Evolutionary conservation across 208 protist genomes (phyloP), one percentile per base, ranked within the genome.

Genomic region (Acanthamoeba royreba): DNA sequence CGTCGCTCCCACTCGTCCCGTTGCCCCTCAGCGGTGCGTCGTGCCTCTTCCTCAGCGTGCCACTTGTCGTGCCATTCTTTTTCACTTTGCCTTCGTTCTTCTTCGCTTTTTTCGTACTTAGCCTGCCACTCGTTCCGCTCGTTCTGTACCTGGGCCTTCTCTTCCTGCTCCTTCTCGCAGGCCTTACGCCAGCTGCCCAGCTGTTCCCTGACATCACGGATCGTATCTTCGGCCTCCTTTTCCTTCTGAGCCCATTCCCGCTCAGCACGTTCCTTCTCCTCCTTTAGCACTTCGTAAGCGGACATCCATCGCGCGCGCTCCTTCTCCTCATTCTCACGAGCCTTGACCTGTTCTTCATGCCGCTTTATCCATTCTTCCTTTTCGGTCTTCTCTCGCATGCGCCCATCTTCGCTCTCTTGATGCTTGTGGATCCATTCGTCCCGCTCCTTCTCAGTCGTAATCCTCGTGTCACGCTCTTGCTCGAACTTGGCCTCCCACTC

Each of bases 161-260:
- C 66, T 22, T 77, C 66, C 38, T 77, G 66, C 66, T 77, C 66
- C 66, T 77, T 77, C 66, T 77, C 66, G 66, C 66, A 77, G 66
- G 66, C 66, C 66, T 77, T 77, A 40, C 66, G 66, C 66, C 66
- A 77, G 66, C 66, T 77, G 35, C 66, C 66, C 66, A 77, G 35
- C 66, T 77, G 66, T 22, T 77, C 66, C 19, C 66, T 31, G 38
- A 40, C 35, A 9, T 77, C 66, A 4, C 66, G 5, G 31, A 77
- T 77, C 15, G 66, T 40, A 31, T 77, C 66, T 40, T 77, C 66
- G 35, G 66, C 33, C 38, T 77, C 66, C 35, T 45, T 43, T 31
- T 77, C 66, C 38, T 77, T 77, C 33, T 40, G 66, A 31, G 5
- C 66, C 66, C 66, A 77, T 40, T 77, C 66, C 13, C 66, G 66